A percentile compares a stretch with the other conserved stretches of the same genome.
These are phyloP conservation scores for Spergularia azorica DNA, from an alignment of 179 eudicot species.

Conservation along the genomic window DNA sequence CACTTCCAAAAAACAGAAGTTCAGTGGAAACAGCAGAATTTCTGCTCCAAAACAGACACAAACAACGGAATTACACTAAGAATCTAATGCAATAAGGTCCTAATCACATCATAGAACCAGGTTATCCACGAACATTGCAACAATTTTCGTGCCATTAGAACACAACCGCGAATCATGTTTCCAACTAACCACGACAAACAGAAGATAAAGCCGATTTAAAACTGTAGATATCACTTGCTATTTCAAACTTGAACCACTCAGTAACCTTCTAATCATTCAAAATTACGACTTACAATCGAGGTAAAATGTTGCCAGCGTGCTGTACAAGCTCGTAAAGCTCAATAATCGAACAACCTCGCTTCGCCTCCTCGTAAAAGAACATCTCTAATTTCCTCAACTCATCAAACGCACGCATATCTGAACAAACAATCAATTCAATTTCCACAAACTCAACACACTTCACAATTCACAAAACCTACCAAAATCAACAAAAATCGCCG, in stretches of 20 bases:
- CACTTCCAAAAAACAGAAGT: not conserved
- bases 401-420: constrained; percentile 99
- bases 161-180: not conserved
- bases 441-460: not conserved
- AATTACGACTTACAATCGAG: constrained; percentile 72
- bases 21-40: not conserved
- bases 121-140: not conserved
- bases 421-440: constrained; percentile 11
- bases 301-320: constrained; percentile 98
- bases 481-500: not conserved
- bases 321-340: constrained; percentile 97
- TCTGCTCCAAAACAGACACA: not conserved
- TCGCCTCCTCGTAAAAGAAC: constrained; percentile 80
- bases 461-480: constrained; percentile 5
- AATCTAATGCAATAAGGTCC: not conserved
- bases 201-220: not conserved
- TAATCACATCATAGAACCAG: too few species aligned
- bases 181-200: not conserved
- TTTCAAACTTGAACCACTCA: not conserved
- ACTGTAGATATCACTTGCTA: not conserved
- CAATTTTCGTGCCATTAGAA: not conserved
- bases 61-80: not conserved
- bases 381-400: constrained; percentile 87
- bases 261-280: not conserved
- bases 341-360: constrained; percentile 74